Evolutionary conservation across 2,329 filamentous ascomycete species (phyloP).

Genomic region (Leptographium flavum): DNA sequence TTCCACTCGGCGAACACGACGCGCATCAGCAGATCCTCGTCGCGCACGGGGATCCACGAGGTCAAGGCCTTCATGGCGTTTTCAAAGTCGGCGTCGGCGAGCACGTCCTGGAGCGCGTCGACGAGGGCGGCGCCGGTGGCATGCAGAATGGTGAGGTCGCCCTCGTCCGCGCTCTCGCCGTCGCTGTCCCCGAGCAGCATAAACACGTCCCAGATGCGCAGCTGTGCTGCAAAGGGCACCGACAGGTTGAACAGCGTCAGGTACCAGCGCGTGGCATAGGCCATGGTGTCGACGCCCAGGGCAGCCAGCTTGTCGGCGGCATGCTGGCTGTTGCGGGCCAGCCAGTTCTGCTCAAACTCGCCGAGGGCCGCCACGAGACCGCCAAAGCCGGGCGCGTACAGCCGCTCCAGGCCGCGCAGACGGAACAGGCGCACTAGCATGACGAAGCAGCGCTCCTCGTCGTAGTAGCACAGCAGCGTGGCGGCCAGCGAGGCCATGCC

Average conservation of each 20-base stretch:
- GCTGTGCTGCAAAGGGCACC: constrained; percentile 83
- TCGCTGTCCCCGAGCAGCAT: constrained; percentile 67
- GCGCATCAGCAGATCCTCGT: constrained; percentile 86
- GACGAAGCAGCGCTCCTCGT: constrained; percentile 85
- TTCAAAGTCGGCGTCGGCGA: constrained; percentile 90
- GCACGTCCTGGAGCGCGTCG: constrained; percentile 74
- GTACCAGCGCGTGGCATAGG: constrained; percentile 97
- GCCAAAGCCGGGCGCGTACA: constrained; percentile 74
- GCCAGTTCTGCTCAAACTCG: constrained; percentile 77
- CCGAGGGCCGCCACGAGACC: constrained; percentile 75
- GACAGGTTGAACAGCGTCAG: constrained; percentile 95
- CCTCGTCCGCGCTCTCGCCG: not conserved
- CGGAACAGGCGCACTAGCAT: constrained; percentile 96
- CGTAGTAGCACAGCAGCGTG: constrained; percentile 89
- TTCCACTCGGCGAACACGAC: constrained; percentile 83
- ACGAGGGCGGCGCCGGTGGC: constrained; percentile 82
- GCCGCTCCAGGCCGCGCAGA: constrained; percentile 66
- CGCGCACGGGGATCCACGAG: constrained; percentile 83
- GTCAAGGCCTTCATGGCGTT: constrained; percentile 96
- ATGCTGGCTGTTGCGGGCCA: constrained; percentile 47
- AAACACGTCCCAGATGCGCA: constrained; percentile 96
- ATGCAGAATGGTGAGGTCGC: constrained; percentile 64
- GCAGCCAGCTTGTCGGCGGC: constrained; percentile 69
- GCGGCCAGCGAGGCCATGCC: constrained; percentile 92
- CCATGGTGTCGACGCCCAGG: constrained; percentile 68